Conservation (phyloP, 2,329 filamentous ascomycete genomes). For the Aciculosporium take region DNA sequence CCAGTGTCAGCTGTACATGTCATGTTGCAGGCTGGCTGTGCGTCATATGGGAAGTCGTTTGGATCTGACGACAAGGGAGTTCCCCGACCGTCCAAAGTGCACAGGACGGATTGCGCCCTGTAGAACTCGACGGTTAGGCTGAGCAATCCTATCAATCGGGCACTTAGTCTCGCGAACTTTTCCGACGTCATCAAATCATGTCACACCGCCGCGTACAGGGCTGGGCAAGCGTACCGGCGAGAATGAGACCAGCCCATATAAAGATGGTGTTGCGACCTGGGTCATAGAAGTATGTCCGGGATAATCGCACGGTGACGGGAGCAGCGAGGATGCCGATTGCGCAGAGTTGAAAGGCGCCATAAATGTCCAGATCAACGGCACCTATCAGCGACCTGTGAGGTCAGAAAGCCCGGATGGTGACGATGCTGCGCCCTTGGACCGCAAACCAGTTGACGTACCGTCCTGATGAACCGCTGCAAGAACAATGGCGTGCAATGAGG, state of each 20-base stretch:
- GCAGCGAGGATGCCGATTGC: constrained; percentile 51
- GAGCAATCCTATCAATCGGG: constrained; percentile 31
- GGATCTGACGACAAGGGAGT: constrained; percentile 20
- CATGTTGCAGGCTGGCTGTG: constrained; percentile 28
- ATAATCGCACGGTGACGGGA: constrained; percentile 46
- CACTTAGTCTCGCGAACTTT: too few species aligned
- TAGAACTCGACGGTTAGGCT: constrained; percentile 53
- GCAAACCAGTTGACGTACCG: constrained; percentile 26
- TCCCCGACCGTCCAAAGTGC: constrained; percentile 25
- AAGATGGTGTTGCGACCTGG: constrained; percentile 53
- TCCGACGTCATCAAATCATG: background rate
- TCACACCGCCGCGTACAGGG: too few species aligned
- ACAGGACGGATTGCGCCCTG: constrained; percentile 30
- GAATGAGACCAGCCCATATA: constrained; percentile 46
- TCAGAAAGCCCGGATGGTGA: background rate
- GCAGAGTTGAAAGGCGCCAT: constrained; percentile 53
- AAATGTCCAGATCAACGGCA: constrained; percentile 54
- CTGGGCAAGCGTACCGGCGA: constrained; percentile 35
- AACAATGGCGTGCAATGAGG: constrained; percentile 48
- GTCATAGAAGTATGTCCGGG: constrained; percentile 48
- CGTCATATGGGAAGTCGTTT: constrained; percentile 29
- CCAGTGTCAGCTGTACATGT: constrained; percentile 29
- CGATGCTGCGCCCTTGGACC: background rate
- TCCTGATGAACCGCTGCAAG: constrained; percentile 44
- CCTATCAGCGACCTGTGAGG: constrained; percentile 21